phyloP scores from a whole-genome alignment of 768 basidiomycete species.

The Trametes meyenii region DNA sequence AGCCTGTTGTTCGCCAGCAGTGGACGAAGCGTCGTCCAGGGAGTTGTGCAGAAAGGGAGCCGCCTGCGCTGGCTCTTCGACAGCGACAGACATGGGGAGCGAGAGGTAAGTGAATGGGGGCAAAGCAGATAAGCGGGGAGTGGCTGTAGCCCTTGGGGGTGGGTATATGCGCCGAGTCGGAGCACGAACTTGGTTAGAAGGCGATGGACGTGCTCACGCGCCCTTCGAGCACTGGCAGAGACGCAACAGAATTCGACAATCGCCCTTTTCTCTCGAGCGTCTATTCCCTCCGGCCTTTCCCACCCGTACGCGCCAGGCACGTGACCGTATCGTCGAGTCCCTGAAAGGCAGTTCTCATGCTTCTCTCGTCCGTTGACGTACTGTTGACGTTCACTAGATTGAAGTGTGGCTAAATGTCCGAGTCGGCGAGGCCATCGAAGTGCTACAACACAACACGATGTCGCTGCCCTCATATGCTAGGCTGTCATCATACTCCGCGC shows the following conservation, averaged over 20 bases:
- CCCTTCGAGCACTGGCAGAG: constrained; percentile 11
- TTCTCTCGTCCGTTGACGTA: background rate
- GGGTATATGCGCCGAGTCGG: constrained; percentile 15
- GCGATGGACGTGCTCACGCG: constrained; percentile 23
- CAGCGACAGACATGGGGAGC: constrained; percentile 25
- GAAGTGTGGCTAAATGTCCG: background rate
- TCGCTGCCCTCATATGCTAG: background rate
- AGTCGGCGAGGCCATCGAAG: background rate
- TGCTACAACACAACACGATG: constrained; percentile 9
- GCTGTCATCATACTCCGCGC: constrained; percentile 1
- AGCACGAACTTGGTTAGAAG: constrained; percentile 15
- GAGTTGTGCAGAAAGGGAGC: constrained; percentile 15
- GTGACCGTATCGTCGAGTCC: constrained; percentile 20
- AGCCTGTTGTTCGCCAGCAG: constrained; percentile 1
- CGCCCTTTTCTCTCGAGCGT: constrained; percentile 21
- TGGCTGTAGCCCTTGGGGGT: constrained; percentile 14
- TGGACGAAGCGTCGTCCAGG: constrained; percentile 3
- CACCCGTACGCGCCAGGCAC: constrained; percentile 21
- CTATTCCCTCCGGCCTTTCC: constrained; percentile 7
- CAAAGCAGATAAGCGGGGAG: constrained; percentile 18
- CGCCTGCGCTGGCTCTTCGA: constrained; percentile 24
- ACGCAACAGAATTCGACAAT: constrained; percentile 23
- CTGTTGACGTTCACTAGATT: background rate
- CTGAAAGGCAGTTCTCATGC: background rate
- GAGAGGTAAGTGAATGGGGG: constrained; percentile 4